Evolutionary conservation across 2,329 filamentous ascomycete species (phyloP).

Genomic region (Pseudocercospora fuligena): DNA sequence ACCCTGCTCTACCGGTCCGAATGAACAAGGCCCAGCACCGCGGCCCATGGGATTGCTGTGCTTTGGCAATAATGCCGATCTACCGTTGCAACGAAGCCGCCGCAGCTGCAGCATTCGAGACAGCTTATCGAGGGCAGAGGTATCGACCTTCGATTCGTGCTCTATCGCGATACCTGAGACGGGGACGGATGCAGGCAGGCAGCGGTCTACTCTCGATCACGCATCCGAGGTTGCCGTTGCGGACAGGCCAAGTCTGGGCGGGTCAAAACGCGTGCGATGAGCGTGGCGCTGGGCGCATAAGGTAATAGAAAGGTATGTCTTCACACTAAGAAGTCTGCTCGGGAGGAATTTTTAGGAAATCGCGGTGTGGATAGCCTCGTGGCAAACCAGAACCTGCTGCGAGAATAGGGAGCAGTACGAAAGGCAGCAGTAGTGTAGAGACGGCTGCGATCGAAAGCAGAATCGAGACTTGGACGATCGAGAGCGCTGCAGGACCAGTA

Average conservation of each 20-base stretch:
- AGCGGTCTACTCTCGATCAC: not conserved
- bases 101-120: not conserved
- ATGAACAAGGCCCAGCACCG: not conserved
- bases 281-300: not conserved
- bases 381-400: not conserved
- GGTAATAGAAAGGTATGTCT: not conserved
- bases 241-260: not conserved
- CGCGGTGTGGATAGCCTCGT: not conserved
- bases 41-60: conserved; percentile 5
- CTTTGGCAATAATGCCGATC: conserved; percentile 9
- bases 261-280: not conserved
- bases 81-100: not conserved
- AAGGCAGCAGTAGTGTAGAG: not conserved
- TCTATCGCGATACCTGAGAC: not conserved
- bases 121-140: not conserved
- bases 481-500: not conserved
- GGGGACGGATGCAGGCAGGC: not conserved
- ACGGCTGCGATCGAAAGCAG: not conserved
- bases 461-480: not conserved
- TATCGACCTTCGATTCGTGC: not conserved
- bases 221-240: not conserved
- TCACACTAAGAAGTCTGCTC: not conserved
- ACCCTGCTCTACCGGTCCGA: conserved; percentile 4
- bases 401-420: not conserved
- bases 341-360: not conserved